phyloP scores from a whole-genome alignment of 306 rosid species.

The Cicer arietinum region DNA sequence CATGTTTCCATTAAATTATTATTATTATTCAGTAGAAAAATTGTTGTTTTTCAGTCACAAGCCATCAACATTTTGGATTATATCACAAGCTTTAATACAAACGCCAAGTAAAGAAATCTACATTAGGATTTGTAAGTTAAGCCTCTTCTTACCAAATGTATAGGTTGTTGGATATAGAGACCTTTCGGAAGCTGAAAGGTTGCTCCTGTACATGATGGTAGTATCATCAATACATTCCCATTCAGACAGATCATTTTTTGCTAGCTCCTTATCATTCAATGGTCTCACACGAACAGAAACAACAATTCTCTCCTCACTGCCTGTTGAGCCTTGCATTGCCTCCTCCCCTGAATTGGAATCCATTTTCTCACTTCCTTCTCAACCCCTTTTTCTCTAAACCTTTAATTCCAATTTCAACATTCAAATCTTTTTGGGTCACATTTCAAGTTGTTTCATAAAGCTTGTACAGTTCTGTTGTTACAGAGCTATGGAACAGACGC shows the following conservation, averaged over 20 bases:
- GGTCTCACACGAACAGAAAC: slow-evolving; percentile 95
- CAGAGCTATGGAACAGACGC: slow-evolving; percentile 47
- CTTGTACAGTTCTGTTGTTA: slow-evolving; percentile 36
- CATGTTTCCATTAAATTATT: neutral
- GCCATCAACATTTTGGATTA: neutral
- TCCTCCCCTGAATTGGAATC: slow-evolving; percentile 68
- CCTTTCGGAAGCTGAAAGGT: slow-evolving; percentile 83
- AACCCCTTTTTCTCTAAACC: slow-evolving; percentile 34
- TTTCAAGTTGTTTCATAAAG: slow-evolving; percentile 40
- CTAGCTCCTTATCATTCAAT: slow-evolving; percentile 73
- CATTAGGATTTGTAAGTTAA: slow-evolving; percentile 5
- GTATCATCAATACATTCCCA: slow-evolving; percentile 91
- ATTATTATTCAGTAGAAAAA: neutral
- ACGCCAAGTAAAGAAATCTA: slow-evolving; percentile 30
- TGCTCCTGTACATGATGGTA: slow-evolving; percentile 77
- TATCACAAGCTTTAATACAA: slow-evolving; percentile 14
- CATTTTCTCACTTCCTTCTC: slow-evolving; percentile 56
- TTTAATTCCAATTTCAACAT: slow-evolving; percentile 48
- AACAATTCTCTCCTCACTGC: slow-evolving; percentile 67
- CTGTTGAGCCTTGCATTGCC: slow-evolving; percentile 49
- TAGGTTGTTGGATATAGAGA: slow-evolving; percentile 89
- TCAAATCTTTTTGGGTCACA: slow-evolving; percentile 34
- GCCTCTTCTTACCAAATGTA: slow-evolving; percentile 74
- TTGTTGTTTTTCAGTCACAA: slow-evolving; percentile 4
- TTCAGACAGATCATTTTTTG: slow-evolving; percentile 75